These are phyloP conservation scores for Pichiaceae sp. DNA, from an alignment of 1,139 yeast genomes.

Conservation along the genomic window DNA sequence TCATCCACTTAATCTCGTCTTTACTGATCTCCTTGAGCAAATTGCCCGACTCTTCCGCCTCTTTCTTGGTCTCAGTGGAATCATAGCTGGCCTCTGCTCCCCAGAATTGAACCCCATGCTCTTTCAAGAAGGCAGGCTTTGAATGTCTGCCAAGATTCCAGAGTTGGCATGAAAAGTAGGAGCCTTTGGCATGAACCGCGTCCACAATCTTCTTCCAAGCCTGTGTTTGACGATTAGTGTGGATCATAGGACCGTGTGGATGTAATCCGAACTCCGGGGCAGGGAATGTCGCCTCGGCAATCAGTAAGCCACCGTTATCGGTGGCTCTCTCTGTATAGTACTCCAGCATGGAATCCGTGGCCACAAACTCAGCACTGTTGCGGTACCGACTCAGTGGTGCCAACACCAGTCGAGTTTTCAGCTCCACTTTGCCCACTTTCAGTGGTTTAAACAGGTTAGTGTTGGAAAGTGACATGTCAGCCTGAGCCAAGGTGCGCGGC, in stretches of 20 bases:
- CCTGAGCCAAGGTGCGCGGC: background rate
- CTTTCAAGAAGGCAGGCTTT: slow-evolving; percentile 32
- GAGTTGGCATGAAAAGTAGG: slow-evolving; percentile 45
- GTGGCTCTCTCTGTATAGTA: slow-evolving; percentile 48
- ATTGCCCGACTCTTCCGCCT: slow-evolving; percentile 25
- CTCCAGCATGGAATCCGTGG: slow-evolving; percentile 36
- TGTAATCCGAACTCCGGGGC: slow-evolving; percentile 34
- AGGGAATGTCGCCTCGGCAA: slow-evolving; percentile 47
- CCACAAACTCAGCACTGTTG: slow-evolving; percentile 31
- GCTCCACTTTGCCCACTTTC: slow-evolving; percentile 33
- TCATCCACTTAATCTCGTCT: slow-evolving; percentile 28
- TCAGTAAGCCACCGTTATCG: slow-evolving; percentile 47
- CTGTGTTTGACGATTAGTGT: slow-evolving; percentile 41
- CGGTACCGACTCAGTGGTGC: slow-evolving; percentile 52
- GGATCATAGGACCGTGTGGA: slow-evolving; percentile 43
- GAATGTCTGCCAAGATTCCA: slow-evolving; percentile 57
- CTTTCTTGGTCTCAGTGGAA: slow-evolving; percentile 26
- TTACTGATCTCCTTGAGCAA: slow-evolving; percentile 30
- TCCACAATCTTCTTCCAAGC: slow-evolving; percentile 43
- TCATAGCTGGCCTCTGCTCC: slow-evolving; percentile 39
- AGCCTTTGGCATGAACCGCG: slow-evolving; percentile 44
- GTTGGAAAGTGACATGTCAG: slow-evolving; percentile 11
- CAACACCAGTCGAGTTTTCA: slow-evolving; percentile 34
- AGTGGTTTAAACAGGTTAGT: slow-evolving; percentile 41
- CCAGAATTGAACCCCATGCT: slow-evolving; percentile 28